Base-by-base conservation (phyloP, 108 stramenopile species). In the Skeletonema tropicum region DNA sequence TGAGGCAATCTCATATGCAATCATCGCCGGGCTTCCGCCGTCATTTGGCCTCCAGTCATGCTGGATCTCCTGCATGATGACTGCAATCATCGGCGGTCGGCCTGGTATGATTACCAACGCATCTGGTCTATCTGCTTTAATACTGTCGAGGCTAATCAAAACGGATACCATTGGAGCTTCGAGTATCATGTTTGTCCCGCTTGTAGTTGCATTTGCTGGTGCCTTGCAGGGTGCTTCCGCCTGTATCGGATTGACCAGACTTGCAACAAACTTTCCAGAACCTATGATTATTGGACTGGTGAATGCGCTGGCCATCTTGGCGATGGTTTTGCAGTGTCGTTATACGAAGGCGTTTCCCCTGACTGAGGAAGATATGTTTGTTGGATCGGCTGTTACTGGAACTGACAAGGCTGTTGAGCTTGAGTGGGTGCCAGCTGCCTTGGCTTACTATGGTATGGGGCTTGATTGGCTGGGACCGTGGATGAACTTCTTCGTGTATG, bases 21-120 rank as follows among this genome's bases (percentile, higher is more conserved):
- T 88, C 55, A 80, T 88, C 38, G 87, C 87, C 1, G 87, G 87
- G 33, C 55, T 88, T 2, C 62, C 65, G 7, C 87, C 87, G n/a
- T 32, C 73, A 25, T 60, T 65, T 17, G 87, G 78, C 31, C 39
- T 88, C 6, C 80, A 86, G 73, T 66, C 79, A 36, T 65, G 74
- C 30, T 86, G 83, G 83, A 77, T 83, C 57, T 70, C 75, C 41
- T 84, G 83, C 41, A 59, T 86, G 33, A 60, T 86, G 13, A 88
- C 85, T 11, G 79, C 83, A 30, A 14, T 77, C 41, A 63, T 83
- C 11, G 87, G 87, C 12, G 87, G 87, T 36, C 60, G 85, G 15
- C 85, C 85, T 19, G 87, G 85, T 32, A 88, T 88, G 87, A 74
- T 88, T 36, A 58, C 64, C 30, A 82, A 83, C 35, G 79, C 87